Evolutionary conservation across 169 alveolate genomes (phyloP).

Genomic region (Plasmodium vivax): DNA sequence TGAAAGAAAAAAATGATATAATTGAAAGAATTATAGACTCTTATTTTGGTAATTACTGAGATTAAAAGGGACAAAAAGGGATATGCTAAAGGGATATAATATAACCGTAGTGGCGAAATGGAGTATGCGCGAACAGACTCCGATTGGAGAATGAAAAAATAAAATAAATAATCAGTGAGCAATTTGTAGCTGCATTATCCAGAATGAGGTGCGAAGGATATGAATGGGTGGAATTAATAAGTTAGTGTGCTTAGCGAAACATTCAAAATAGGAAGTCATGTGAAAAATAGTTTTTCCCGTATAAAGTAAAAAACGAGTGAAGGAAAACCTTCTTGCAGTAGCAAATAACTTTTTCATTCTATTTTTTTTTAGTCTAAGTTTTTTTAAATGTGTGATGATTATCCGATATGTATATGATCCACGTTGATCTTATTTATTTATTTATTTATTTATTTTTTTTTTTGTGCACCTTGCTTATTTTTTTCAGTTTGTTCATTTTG

Average conservation of each 20-base stretch:
- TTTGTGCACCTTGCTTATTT: neutral
- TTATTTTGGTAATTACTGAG: no score
- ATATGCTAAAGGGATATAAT: neutral
- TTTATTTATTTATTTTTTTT: no score
- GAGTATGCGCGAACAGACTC: neutral
- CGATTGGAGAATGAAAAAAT: neutral
- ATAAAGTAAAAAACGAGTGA: neutral
- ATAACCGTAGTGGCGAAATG: neutral
- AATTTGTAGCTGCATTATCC: neutral
- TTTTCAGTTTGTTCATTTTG: neutral
- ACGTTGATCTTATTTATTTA: neutral
- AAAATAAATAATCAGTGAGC: no score
- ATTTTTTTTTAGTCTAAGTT: no score
- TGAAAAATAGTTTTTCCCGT: neutral
- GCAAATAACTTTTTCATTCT: neutral
- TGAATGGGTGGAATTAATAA: neutral
- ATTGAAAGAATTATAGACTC: neutral
- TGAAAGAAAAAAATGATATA: neutral
- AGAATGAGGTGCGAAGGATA: neutral
- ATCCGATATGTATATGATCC: no score
- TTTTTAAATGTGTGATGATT: neutral
- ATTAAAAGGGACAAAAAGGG: neutral
- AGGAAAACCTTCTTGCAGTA: neutral
- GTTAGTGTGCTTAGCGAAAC: neutral
- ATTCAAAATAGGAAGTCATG: neutral